These are phyloP conservation scores for Fraxinus cuspidata DNA, from an alignment of 257 asterid genomes.

Conservation along the genomic window DNA sequence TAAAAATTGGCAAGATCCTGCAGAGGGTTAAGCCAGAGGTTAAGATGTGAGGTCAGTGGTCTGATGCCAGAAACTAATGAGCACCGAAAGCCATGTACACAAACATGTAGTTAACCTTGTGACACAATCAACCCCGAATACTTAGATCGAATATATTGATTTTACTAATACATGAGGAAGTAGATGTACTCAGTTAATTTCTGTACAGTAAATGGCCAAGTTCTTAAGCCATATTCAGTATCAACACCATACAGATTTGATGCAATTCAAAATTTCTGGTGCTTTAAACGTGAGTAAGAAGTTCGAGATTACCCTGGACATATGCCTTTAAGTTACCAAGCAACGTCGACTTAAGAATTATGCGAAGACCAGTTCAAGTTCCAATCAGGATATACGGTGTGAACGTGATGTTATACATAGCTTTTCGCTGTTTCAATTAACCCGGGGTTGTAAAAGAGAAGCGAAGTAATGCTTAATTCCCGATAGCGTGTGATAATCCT, in stretches of 20 bases:
- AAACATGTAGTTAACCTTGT: no score
- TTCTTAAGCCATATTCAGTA: slow-evolving; percentile 16
- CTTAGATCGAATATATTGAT: no score
- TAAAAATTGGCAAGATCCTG: no score
- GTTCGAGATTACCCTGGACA: slow-evolving; percentile 14
- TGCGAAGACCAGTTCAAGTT: not conserved
- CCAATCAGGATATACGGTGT: no score
- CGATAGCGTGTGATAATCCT: slow-evolving; percentile 43
- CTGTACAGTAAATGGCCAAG: slow-evolving; percentile 29
- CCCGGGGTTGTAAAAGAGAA: slow-evolving; percentile 29
- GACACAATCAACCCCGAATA: no score
- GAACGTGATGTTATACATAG: slow-evolving; percentile 10
- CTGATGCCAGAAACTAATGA: no score
- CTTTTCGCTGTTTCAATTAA: not conserved
- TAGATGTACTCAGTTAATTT: slow-evolving; percentile 12
- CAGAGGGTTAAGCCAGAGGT: no score
- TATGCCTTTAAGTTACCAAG: not conserved
- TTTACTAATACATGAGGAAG: slow-evolving; percentile 2
- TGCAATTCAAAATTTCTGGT: slow-evolving; percentile 33
- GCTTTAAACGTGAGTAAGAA: slow-evolving; percentile 21
- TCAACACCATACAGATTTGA: slow-evolving; percentile 24
- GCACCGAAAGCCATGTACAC: no score
- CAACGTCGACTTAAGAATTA: not conserved
- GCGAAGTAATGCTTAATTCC: slow-evolving; percentile 41
- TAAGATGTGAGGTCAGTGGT: no score